Evolutionary conservation across 2,329 filamentous ascomycete species (phyloP).

Genomic region (Thielaviopsis euricoi): DNA sequence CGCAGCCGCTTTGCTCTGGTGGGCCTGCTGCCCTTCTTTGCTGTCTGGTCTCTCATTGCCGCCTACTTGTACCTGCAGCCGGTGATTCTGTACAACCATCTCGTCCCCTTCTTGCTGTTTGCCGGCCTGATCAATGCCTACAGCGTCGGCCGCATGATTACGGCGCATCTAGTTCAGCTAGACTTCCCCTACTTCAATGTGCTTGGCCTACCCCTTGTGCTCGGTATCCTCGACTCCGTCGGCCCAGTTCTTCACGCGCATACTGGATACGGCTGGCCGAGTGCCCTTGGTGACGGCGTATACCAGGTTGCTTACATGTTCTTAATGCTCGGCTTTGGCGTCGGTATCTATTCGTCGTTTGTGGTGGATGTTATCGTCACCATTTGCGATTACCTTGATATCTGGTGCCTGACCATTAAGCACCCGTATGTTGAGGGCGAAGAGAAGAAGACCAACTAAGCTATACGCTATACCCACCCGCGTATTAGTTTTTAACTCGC

Average conservation of each 20-base stretch:
- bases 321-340: constrained; percentile 62
- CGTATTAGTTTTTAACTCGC: too few relatives aligned
- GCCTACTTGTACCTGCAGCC: constrained; percentile 76
- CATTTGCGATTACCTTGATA: constrained; percentile 95
- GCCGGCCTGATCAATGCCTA: constrained; percentile 86
- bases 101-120: constrained; percentile 81
- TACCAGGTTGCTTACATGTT: constrained; percentile 90
- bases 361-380: constrained; percentile 94
- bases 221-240: constrained; percentile 64
- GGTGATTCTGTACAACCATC: constrained; percentile 61
- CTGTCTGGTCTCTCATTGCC: constrained; percentile 60
- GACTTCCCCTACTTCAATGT: constrained; percentile 86
- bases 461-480: too few relatives aligned
- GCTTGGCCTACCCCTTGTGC: constrained; percentile 58
- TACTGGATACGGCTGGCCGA: constrained; percentile 56
- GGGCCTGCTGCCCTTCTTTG: constrained; percentile 67
- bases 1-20: constrained; percentile 57
- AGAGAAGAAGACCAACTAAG: constrained; percentile 26
- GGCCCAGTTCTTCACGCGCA: constrained; percentile 49
- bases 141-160: constrained; percentile 89
- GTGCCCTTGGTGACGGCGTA: constrained; percentile 54
- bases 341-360: constrained; percentile 95
- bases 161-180: constrained; percentile 75
- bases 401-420: constrained; percentile 97
- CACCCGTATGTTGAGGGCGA: constrained; percentile 42